Evolutionary conservation across 805 yeast species (phyloP), one percentile per base, ranked within the genome.

Genomic region (Wickerhamomyces mucosus): DNA sequence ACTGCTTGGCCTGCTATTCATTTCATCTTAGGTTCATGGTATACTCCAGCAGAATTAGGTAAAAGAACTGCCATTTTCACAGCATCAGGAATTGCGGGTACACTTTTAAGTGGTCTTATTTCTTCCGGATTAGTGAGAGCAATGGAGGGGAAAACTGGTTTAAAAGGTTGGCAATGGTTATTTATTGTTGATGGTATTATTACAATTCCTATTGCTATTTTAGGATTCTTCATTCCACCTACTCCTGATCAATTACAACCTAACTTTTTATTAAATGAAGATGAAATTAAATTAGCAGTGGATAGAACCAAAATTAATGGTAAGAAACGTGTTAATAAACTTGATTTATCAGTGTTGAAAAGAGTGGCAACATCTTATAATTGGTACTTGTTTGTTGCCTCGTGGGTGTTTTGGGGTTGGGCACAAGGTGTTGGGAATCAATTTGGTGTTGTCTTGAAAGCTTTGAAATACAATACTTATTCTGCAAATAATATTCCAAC

Each of bases 171-270:
- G 45, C 34, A 35, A 29, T 41, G 45, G 56, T 50, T 67, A 31
- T 68, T 65, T 39, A 62, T 69, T 22, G 58, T 69, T 43, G 74
- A 69, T 42, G 66, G 64, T 15, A 34, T 59, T 18, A 57, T 68
- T 28, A 63, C 70, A 1, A 37, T 74, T 18, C 72, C 69, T 13
- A 67, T 73, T 19, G 73, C 72, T 4, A 22, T 73, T 12, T 39
- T 67, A 24, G 78, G 77, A 0, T 58, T 59, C 37, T 56, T 63
- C 32, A 49, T 70, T 31, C 78, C 78, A 5, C 76, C 38, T 19
- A 28, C 38, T 5, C 50, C 49, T 27, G 75, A 35, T 14, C 32
- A 30, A n/a, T 32, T 40, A 9, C 30, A 28, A 15, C 36, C 38
- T 21, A 37, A 34, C 34, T 39, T 38, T 33, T 45, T 37, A 25